These are phyloP conservation scores for Daedaleopsis sinensis DNA, from an alignment of 768 basidiomycete species.

Conservation along the genomic window DNA sequence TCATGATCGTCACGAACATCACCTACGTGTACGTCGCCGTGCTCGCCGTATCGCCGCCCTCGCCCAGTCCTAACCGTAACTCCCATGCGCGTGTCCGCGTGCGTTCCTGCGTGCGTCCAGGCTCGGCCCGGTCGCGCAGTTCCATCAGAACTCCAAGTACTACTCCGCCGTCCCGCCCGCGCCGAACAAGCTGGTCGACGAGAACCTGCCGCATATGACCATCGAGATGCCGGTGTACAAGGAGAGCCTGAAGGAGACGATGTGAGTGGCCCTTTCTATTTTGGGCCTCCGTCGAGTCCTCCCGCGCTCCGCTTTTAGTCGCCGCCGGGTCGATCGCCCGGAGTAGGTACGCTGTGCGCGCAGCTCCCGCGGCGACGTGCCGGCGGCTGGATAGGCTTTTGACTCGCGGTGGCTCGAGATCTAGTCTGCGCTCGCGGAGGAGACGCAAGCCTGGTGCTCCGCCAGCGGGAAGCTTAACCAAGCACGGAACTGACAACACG, in stretches of 20 bases:
- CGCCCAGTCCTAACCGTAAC: constrained; percentile 3
- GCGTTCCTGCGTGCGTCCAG: constrained; percentile 38
- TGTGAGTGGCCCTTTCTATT: constrained; percentile 50
- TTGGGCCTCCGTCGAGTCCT: too few species aligned
- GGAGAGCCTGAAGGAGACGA: constrained; percentile 79
- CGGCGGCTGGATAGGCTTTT: constrained; percentile 1
- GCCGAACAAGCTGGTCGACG: constrained; percentile 64
- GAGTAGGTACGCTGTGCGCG: background rate
- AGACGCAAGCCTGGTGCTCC: too few species aligned
- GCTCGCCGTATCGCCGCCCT: background rate
- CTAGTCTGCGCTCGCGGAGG: background rate
- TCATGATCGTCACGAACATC: constrained; percentile 67
- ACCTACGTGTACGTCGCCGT: constrained; percentile 59
- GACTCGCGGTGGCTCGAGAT: constrained; percentile 1
- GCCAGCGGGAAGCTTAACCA: too few species aligned
- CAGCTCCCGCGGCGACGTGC: background rate
- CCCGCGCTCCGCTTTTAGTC: background rate
- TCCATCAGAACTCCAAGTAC: constrained; percentile 81
- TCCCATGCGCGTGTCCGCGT: background rate
- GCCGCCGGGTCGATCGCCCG: too few species aligned
- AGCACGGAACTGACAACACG: too few species aligned
- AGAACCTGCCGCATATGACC: constrained; percentile 71
- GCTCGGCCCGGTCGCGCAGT: constrained; percentile 84
- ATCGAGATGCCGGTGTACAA: constrained; percentile 90
- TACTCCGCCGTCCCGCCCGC: constrained; percentile 73